Conservation (phyloP, 192 early-diverging fungal species). For the Coemansia sp. region DNA sequence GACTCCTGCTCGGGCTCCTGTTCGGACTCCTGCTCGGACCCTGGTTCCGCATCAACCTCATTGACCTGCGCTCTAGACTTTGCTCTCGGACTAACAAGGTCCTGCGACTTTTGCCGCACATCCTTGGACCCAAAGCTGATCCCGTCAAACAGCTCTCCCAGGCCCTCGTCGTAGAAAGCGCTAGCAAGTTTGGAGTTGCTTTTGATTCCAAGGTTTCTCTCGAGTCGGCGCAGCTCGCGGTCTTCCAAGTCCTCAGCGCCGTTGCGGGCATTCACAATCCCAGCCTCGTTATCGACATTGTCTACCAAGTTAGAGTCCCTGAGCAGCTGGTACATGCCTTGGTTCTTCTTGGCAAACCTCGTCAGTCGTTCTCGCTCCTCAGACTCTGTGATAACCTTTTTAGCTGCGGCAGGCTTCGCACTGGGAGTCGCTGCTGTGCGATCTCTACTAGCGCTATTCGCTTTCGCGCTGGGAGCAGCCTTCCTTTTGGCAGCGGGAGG, state of each 20-base stretch:
- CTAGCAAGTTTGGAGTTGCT: constrained; percentile 37
- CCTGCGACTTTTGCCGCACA: constrained; percentile 14
- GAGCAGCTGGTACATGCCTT: constrained; percentile 51
- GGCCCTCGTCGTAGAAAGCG: constrained; percentile 46
- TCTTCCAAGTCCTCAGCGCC: constrained; percentile 48
- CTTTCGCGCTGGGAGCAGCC: background rate
- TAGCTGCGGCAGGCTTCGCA: background rate
- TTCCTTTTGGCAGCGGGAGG: background rate
- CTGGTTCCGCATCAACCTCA: background rate
- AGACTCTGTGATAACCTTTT: constrained; percentile 3
- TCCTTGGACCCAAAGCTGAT: constrained; percentile 36
- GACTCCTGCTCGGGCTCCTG: background rate
- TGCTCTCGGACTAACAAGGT: background rate
- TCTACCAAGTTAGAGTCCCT: constrained; percentile 47
- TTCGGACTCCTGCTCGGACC: background rate
- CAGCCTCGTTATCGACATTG: constrained; percentile 39
- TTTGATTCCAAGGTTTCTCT: constrained; percentile 53
- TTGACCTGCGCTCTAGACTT: background rate
- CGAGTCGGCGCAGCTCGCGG: constrained; percentile 50
- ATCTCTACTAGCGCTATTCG: background rate
- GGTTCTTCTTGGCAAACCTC: constrained; percentile 56
- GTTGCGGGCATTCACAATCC: constrained; percentile 8
- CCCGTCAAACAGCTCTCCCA: constrained; percentile 43
- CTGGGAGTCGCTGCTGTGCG: background rate
- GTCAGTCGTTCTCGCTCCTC: constrained; percentile 44